Conservation (phyloP, 169 alveolate genomes). For the Plasmodium vivax region DNA sequence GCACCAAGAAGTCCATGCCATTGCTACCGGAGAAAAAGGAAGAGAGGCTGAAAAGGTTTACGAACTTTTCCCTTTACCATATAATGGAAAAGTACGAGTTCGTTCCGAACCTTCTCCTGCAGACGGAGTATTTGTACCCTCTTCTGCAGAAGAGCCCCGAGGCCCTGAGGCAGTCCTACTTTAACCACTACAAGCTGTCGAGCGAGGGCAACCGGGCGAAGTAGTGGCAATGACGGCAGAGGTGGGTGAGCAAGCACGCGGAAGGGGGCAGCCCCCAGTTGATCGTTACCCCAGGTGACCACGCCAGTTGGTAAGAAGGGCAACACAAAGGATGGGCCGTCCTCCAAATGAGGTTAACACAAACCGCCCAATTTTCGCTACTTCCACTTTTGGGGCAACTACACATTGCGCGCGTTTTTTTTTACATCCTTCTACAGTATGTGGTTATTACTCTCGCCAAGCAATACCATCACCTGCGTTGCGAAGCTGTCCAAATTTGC, state of each 20-base stretch:
- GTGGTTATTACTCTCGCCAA: not conserved
- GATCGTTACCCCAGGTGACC: not conserved
- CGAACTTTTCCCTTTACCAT: slow-evolving; percentile 68
- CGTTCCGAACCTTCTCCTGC: slow-evolving; percentile 45
- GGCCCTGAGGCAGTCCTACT: slow-evolving; percentile 39
- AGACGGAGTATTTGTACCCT: slow-evolving; percentile 53
- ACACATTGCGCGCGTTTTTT: not conserved
- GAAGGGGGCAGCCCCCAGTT: not conserved
- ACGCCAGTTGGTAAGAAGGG: not conserved
- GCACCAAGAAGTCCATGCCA: slow-evolving; percentile 45
- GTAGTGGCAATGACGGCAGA: not conserved
- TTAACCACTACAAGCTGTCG: slow-evolving; percentile 53
- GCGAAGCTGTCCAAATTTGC: not conserved
- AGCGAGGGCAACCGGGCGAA: not conserved
- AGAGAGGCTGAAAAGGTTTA: slow-evolving; percentile 50
- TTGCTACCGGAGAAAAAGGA: slow-evolving; percentile 56
- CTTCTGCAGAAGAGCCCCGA: slow-evolving; percentile 46
- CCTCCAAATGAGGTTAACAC: not conserved
- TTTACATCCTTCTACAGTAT: not conserved
- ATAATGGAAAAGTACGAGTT: slow-evolving; percentile 70
- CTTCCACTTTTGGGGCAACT: not conserved
- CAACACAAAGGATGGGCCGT: not conserved
- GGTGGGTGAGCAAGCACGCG: not conserved
- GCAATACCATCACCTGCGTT: not conserved
- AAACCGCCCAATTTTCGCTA: not conserved